phyloP scores from a whole-genome alignment of 2,329 filamentous ascomycete genomes.

The Apiospora aurea region DNA sequence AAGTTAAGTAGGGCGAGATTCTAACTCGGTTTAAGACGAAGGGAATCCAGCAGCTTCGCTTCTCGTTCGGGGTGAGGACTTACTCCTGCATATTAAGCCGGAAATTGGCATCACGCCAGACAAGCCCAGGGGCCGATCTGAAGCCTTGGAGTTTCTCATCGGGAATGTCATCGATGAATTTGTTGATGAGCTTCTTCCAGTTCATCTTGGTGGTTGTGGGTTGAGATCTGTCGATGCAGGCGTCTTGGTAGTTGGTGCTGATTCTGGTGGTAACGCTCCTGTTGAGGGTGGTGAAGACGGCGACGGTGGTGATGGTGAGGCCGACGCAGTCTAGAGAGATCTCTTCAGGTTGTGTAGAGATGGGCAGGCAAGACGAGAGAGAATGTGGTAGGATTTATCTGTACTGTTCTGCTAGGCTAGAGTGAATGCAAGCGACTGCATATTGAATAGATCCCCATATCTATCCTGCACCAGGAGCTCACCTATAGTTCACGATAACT shows the following conservation, averaged over 20 bases:
- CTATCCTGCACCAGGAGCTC: background rate
- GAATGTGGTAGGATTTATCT: background rate
- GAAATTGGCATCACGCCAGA: background rate
- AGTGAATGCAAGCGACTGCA: background rate
- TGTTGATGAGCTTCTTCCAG: background rate
- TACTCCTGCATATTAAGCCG: slow-evolving; percentile 18
- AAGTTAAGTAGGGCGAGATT: background rate
- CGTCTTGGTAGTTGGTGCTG: background rate
- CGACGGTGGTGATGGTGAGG: background rate
- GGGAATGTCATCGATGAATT: background rate
- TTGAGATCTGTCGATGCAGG: background rate
- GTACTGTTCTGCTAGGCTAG: background rate
- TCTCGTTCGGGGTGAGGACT: background rate
- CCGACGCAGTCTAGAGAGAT: background rate
- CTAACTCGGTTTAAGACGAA: background rate
- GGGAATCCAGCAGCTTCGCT: background rate
- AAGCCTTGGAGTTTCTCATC: slow-evolving; percentile 1
- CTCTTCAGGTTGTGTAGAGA: background rate
- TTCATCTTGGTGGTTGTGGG: slow-evolving; percentile 7
- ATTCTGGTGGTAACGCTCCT: background rate
- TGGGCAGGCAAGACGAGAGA: no score
- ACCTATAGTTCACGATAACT: background rate
- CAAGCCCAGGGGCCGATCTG: background rate
- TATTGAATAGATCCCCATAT: background rate
- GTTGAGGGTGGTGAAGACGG: background rate